Base-by-base conservation (phyloP, 352 stramenopile species). In the Phytopythium boreale region DNA sequence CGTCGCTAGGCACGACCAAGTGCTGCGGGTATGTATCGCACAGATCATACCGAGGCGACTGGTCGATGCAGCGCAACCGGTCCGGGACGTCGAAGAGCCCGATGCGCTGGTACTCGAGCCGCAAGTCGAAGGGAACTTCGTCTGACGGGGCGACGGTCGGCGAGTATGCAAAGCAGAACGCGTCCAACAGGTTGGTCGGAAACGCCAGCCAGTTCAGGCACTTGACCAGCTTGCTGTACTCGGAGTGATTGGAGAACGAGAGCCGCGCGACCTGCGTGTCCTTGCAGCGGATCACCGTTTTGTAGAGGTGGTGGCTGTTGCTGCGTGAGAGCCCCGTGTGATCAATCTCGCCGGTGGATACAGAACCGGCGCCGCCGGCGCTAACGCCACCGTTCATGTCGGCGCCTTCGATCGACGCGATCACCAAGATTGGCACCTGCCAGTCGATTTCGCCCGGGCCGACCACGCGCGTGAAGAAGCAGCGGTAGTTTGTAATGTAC, bases 21-120 rank as follows among this genome's bases (percentile, higher is more conserved):
- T 98, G 83, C 22, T 87, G 87, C 2, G 97, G 97, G 71, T 99
- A 99, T 22, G 93, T 98, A n/a, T 94, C 79, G 63, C 91, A 98
- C 11, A 98, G 72, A 19, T 84, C 76, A 61, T 97, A 98, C 10
- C 78, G 72, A 24, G 64, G 14, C 19, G 84, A 84, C 36, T 96
- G 84, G 43, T 94, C 84, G 37, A 93, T 93, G 66, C 88, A 93
- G 24, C 84, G 88, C 20, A 91, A 59, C 20, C 76, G 71, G 12
- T 87, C 70, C 1, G 87, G 84, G 44, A 75, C 80, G 14, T 80
- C 77, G 10, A 96, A 61, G 26, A 96, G 67, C 0, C 89, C 89
- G 29, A 96, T 81, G 52, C 89, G 86, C 5, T 81, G 63, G 55
- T 96, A 95, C 62, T 96, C 89, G 24, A 78, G 69, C 11, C 84